Conservation (phyloP, 1,284 basidiomycete species). For the Ganoderma lingzhi region DNA sequence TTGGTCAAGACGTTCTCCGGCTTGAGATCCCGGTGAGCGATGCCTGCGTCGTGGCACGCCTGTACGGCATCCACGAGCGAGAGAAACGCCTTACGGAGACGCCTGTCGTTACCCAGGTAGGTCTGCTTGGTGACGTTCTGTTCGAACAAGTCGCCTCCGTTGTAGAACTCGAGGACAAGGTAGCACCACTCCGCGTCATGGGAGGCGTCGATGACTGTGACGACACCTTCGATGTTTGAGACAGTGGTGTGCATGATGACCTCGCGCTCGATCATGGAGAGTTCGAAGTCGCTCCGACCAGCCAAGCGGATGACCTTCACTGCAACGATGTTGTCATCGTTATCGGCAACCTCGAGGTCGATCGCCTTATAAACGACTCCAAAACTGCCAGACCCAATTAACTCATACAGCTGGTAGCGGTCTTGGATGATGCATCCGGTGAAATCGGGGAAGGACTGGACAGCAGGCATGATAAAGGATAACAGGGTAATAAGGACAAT, state of each 20-base stretch:
- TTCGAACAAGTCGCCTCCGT: slow-evolving; percentile 69
- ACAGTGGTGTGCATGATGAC: slow-evolving; percentile 59
- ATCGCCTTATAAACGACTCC: slow-evolving; percentile 44
- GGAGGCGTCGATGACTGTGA: slow-evolving; percentile 65
- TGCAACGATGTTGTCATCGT: slow-evolving; percentile 26
- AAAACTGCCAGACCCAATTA: slow-evolving; percentile 42
- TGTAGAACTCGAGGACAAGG: slow-evolving; percentile 69
- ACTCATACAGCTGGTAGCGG: slow-evolving; percentile 24
- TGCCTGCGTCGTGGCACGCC: slow-evolving; percentile 63
- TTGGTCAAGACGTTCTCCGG: slow-evolving; percentile 77
- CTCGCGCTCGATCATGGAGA: slow-evolving; percentile 34
- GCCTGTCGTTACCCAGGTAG: slow-evolving; percentile 59
- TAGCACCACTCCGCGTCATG: slow-evolving; percentile 65
- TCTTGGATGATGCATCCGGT: slow-evolving; percentile 20
- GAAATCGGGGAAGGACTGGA: slow-evolving; percentile 27
- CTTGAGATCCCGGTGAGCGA: slow-evolving; percentile 78
- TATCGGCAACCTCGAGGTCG: slow-evolving; percentile 27
- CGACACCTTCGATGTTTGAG: slow-evolving; percentile 63
- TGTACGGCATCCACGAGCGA: slow-evolving; percentile 72
- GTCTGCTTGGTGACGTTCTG: slow-evolving; percentile 60
- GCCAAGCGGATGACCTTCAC: slow-evolving; percentile 39
- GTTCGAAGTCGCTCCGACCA: slow-evolving; percentile 6
- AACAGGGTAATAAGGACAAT: neutral
- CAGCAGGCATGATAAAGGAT: slow-evolving; percentile 2
- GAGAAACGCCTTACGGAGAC: slow-evolving; percentile 60